Conservation (phyloP, 305 asterid species). For the Solanum hybrid region DNA sequence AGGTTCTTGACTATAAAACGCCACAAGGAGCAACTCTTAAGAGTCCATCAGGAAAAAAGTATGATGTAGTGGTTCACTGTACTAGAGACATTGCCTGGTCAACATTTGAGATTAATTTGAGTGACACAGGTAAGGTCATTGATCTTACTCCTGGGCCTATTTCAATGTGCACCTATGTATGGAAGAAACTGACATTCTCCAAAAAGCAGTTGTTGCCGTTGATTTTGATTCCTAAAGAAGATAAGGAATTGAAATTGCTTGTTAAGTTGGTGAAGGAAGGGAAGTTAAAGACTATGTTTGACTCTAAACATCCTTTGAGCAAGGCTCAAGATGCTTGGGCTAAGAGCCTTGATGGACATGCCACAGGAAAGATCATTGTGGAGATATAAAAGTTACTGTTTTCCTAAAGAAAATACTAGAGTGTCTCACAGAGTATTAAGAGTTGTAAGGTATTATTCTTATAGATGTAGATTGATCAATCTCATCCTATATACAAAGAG, state of each 20-base stretch:
- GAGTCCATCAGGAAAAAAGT: slow-evolving; percentile 61
- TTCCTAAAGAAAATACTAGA: neutral
- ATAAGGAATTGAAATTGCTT: slow-evolving; percentile 26
- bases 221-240: slow-evolving; percentile 26
- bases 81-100: slow-evolving; percentile 45
- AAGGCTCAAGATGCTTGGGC: slow-evolving; percentile 23
- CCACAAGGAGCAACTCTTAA: slow-evolving; percentile 54
- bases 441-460: neutral
- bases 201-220: slow-evolving; percentile 42
- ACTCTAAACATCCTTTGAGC: slow-evolving; percentile 16
- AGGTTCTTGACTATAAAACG: slow-evolving; percentile 57
- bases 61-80: slow-evolving; percentile 57
- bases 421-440: neutral
- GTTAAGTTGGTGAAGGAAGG: slow-evolving; percentile 21
- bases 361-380: slow-evolving; percentile 20
- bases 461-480: neutral
- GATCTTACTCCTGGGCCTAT: slow-evolving; percentile 52
- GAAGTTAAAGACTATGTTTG: slow-evolving; percentile 15
- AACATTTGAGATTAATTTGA: slow-evolving; percentile 44
- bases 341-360: slow-evolving; percentile 17
- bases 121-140: slow-evolving; percentile 43
- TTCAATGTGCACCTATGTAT: slow-evolving; percentile 39
- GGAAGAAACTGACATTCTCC: slow-evolving; percentile 43
- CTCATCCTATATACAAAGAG: neutral
- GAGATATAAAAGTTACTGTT: neutral